Evolutionary conservation across 116 monocot species (phyloP).

Genomic region (Trichopus zeylanicus): DNA sequence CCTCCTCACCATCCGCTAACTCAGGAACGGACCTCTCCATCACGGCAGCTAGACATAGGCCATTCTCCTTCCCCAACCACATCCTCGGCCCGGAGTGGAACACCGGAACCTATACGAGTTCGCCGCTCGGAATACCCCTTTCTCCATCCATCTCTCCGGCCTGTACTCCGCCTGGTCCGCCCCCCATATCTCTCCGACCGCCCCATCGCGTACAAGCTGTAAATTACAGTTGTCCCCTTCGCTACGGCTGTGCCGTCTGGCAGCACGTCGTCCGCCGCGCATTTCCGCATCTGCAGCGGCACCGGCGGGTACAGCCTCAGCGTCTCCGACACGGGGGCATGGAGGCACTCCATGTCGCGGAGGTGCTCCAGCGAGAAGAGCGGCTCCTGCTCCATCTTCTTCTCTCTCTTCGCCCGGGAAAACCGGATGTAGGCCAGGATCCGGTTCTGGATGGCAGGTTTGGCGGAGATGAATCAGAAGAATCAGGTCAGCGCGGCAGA

Average conservation of each 20-base stretch:
- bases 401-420: background rate
- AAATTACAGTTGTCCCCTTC: background rate
- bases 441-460: background rate
- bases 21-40: background rate
- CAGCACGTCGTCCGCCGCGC: background rate
- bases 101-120: background rate
- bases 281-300: background rate
- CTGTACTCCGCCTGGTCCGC: background rate
- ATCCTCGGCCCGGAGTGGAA: slow-evolving; percentile 2
- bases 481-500: background rate
- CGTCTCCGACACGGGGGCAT: background rate
- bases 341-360: background rate
- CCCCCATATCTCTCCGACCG: background rate
- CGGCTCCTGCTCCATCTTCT: background rate
- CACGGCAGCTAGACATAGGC: background rate
- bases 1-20: background rate
- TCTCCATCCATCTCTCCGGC: background rate
- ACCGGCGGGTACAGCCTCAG: background rate
- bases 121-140: background rate
- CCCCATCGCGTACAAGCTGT: background rate
- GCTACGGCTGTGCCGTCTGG: background rate
- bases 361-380: background rate
- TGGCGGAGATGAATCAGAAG: background rate
- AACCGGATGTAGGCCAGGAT: background rate
- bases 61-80: background rate